Percentiles rank a stretch among this genome's conserved stretches.
Conservation (phyloP, 2,329 filamentous ascomycete genomes). For the Amesomyces nigricolor region DNA sequence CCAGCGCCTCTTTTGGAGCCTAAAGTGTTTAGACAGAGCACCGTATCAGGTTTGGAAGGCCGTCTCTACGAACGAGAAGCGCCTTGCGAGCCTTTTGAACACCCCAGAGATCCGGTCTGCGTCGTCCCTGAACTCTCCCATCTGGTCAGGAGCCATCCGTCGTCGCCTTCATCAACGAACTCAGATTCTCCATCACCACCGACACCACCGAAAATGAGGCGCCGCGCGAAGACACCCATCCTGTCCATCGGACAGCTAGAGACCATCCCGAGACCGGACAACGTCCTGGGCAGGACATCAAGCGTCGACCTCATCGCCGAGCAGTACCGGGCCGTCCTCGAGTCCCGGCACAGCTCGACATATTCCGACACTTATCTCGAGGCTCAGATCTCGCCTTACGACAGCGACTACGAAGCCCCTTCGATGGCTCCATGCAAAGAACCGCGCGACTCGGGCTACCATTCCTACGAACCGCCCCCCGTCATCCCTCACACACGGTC, state of each 20-base stretch:
- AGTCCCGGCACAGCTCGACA: constrained; percentile 34
- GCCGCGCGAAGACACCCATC: constrained; percentile 48
- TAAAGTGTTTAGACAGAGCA: constrained; percentile 32
- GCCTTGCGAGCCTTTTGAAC: not conserved
- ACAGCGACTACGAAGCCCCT: not conserved
- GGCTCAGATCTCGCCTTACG: constrained; percentile 20
- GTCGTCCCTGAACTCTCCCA: constrained; percentile 34
- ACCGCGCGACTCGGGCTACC: constrained; percentile 18
- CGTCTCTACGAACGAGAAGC: constrained; percentile 20
- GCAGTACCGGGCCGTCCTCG: constrained; percentile 45
- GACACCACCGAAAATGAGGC: constrained; percentile 32
- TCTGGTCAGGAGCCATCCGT: constrained; percentile 30
- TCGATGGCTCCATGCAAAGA: not conserved
- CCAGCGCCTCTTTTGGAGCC: constrained; percentile 30
- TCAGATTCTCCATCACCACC: constrained; percentile 26
- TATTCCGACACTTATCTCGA: constrained; percentile 29
- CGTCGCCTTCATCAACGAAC: constrained; percentile 16
- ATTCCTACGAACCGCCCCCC: not conserved
- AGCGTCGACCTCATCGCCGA: constrained; percentile 47
- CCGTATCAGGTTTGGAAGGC: constrained; percentile 29
- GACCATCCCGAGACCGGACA: constrained; percentile 20
- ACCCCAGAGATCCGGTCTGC: not conserved
- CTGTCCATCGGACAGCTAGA: constrained; percentile 47
- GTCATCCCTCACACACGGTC: too few species aligned
- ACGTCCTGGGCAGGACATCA: constrained; percentile 31